Conservation (phyloP, 202 grass and related monocot species). For the Elaeis oleifera region DNA sequence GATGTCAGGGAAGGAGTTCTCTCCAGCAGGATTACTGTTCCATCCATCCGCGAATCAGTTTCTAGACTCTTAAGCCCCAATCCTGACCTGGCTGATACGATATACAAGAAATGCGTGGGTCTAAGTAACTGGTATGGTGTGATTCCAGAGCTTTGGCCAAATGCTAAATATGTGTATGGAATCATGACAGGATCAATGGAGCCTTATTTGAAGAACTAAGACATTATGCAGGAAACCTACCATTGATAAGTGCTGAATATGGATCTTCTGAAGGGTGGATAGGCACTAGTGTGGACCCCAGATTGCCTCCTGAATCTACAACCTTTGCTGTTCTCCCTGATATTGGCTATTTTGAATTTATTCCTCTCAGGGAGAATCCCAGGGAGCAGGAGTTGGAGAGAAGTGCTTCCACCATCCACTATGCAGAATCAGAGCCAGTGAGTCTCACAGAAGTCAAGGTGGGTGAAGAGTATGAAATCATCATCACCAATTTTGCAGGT, state of each 20-base stretch:
- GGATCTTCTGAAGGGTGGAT: conserved; percentile 97
- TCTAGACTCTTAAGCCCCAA: too few relatives aligned
- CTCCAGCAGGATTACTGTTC: conserved; percentile 52
- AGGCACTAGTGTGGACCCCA: conserved; percentile 69
- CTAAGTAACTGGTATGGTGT: conserved; percentile 95
- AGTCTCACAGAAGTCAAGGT: too few relatives aligned
- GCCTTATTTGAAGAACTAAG: conserved; percentile 36
- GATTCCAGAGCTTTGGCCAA: conserved; percentile 88
- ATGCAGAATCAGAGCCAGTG: too few relatives aligned
- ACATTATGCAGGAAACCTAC: conserved; percentile 77
- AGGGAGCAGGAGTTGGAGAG: too few relatives aligned
- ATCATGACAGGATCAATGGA: conserved; percentile 99
- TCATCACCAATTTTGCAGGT: too few relatives aligned
- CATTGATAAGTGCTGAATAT: conserved; percentile 84
- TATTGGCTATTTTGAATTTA: too few relatives aligned
- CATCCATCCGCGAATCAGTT: conserved; percentile 17
- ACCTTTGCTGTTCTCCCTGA: too few relatives aligned
- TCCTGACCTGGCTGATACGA: too few relatives aligned
- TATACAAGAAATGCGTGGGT: conserved; percentile 30
- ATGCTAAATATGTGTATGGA: conserved; percentile 77
- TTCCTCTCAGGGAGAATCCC: too few relatives aligned
- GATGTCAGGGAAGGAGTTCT: conserved; percentile 83
- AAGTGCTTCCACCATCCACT: too few relatives aligned
- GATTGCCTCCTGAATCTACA: conserved; percentile 6
- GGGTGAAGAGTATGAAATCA: too few relatives aligned